Percentiles rank a stretch among this genome's conserved stretches.
Conservation (phyloP, 75 land plant genomes). For the Cunninghamia lanceolata region DNA sequence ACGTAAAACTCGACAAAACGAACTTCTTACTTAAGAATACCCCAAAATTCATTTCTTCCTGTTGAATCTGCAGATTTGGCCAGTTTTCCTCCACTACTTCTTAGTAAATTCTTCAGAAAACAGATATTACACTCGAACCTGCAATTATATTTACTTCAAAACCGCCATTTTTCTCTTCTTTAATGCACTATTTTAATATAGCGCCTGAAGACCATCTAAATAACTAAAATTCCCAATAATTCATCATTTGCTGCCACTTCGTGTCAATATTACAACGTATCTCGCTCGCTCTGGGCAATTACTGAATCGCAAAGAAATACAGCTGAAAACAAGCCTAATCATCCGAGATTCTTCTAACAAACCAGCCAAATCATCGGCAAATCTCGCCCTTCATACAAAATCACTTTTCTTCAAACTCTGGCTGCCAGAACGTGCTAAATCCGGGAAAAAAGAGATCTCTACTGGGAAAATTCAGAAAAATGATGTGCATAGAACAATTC, state of each 20-base stretch:
- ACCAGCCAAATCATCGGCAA: neutral
- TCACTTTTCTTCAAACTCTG: neutral
- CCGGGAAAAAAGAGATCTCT: neutral
- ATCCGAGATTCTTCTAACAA: neutral
- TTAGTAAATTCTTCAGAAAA: neutral
- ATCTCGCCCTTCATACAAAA: neutral
- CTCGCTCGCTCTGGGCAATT: neutral
- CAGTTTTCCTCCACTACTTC: neutral
- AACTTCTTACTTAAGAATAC: neutral
- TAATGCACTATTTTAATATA: neutral
- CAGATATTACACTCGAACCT: neutral
- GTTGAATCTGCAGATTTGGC: neutral
- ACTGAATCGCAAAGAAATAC: neutral
- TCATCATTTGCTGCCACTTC: neutral
- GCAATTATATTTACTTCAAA: neutral
- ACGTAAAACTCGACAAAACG: neutral
- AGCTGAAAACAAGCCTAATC: neutral
- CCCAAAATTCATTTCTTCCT: neutral
- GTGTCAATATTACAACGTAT: neutral
- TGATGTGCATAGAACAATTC: neutral
- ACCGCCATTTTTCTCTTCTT: neutral
- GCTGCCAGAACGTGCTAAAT: neutral
- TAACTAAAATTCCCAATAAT: neutral
- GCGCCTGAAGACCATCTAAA: neutral
- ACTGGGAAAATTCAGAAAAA: neutral